These are phyloP conservation scores for Sphaerulina populicola DNA, from an alignment of 2,329 filamentous ascomycete species.

Conservation along the genomic window DNA sequence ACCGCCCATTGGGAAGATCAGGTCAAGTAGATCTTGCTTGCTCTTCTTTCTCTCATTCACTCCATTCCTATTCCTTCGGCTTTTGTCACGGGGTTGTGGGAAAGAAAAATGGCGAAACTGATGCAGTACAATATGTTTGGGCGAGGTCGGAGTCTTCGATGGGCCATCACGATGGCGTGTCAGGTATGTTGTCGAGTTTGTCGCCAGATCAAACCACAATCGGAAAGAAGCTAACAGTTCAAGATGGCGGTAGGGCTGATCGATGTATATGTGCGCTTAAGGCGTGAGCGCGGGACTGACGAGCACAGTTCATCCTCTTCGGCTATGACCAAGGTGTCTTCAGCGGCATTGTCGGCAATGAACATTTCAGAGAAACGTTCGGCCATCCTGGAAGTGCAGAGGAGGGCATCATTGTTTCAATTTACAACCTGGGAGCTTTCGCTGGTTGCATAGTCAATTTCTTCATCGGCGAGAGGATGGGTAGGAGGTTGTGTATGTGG, in stretches of 20 bases:
- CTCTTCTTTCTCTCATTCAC: neutral
- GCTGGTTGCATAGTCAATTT: conserved; percentile 48
- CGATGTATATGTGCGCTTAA: neutral
- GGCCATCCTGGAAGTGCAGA: conserved; percentile 33
- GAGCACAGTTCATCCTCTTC: conserved; percentile 29
- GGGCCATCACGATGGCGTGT: conserved; percentile 29
- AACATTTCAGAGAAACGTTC: conserved; percentile 36
- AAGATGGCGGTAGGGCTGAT: neutral
- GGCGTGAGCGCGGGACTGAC: neutral
- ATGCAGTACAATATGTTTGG: conserved; percentile 27
- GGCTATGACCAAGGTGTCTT: conserved; percentile 28
- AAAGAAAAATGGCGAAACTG: conserved; percentile 8
- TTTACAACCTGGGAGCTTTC: conserved; percentile 55
- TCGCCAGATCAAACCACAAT: neutral
- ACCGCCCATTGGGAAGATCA: neutral
- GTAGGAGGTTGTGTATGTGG: conserved; percentile 44
- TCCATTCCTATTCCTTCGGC: neutral
- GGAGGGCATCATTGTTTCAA: conserved; percentile 40
- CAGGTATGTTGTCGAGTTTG: conserved; percentile 13
- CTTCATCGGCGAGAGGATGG: conserved; percentile 41
- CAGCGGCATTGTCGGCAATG: conserved; percentile 37
- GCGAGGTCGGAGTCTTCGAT: conserved; percentile 24
- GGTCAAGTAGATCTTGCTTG: conserved; percentile 4
- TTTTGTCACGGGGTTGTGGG: no score
- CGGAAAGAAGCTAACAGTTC: neutral